Evolutionary conservation across 23 red algal species (phyloP), one percentile per base, ranked within the genome.

Genomic region (Agarophyton chilense): DNA sequence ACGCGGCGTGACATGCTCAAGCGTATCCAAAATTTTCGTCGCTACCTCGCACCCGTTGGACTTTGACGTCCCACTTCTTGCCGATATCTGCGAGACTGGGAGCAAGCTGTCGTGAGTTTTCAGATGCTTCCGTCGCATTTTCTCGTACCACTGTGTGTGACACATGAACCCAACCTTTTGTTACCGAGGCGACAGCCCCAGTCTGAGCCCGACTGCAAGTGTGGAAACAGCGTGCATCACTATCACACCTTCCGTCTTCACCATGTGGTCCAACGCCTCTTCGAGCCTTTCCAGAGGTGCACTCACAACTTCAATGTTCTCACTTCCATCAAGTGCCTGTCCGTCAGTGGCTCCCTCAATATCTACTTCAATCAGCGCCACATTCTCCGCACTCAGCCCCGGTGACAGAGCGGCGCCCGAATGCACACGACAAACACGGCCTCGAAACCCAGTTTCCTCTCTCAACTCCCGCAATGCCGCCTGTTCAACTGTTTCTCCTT

Each of bases 401-500:
- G 88, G 88, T 7, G 76, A 82, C 29, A 91, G 53, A 14, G 77
- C 61, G 10, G 75, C 54, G 17, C 73, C 39, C 6, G 65, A 24
- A 35, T 82, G 76, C 44, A 53, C 21, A 44, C 46, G 51, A 25
- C 42, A 44, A 29, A 91, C 61, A 11, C 44, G 41, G 25, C 88
- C 88, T 4, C 41, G 51, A 75, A 82, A 91, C 26, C 93, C 93
- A 26, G 93, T 95, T 84, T 95, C 93, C 72, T 95, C 93, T 10
- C 39, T 14, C 45, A 95, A 52, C 49, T 95, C 93, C 35, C 93
- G 38, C 6, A 95, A 38, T 40, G 93, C 93, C 4, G 93, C 86
- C 24, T 73, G 86, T 21, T 60, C 86, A 10, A 89, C 34, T 12
- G 28, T 77, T 50, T 95, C 93, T 4, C 86, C 86, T 31, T 51